These are phyloP conservation scores for Fraxinus albicans DNA, from an alignment of 305 asterid species.

Conservation along the genomic window DNA sequence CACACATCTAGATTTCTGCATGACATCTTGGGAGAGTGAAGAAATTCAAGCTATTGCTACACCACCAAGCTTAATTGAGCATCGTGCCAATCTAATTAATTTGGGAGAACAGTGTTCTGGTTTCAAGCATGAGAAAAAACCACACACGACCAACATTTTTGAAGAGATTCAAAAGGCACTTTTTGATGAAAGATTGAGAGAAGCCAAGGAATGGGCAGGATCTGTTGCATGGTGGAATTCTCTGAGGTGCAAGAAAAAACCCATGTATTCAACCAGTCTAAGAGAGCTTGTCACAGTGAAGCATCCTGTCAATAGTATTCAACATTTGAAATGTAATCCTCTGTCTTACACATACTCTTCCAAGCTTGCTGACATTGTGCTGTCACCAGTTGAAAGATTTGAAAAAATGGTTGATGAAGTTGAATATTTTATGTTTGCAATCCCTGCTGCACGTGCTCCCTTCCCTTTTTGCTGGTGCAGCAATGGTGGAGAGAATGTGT, in stretches of 20 bases:
- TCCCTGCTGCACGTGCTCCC: conserved; percentile 99
- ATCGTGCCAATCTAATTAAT: conserved; percentile 35
- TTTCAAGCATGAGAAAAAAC: conserved; percentile 43
- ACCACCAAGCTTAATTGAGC: conserved; percentile 71
- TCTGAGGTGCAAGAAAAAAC: conserved; percentile 83
- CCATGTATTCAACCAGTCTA: conserved; percentile 71
- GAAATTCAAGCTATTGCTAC: conserved; percentile 87
- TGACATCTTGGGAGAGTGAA: conserved; percentile 93
- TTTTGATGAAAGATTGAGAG: conserved; percentile 63
- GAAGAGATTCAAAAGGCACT: conserved; percentile 76
- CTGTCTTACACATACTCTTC: conserved; percentile 60
- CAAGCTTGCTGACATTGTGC: conserved; percentile 71
- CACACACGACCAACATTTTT: conserved; percentile 59
- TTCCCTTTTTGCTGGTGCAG: conserved; percentile 95
- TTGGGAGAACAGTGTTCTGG: conserved; percentile 43
- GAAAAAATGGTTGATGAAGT: conserved; percentile 68
- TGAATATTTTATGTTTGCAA: conserved; percentile 96
- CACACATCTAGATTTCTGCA: conserved; percentile 79
- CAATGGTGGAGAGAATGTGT: conserved; percentile 65
- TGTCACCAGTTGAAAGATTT: conserved; percentile 92
- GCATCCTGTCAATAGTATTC: conserved; percentile 65
- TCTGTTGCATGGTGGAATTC: conserved; percentile 97
- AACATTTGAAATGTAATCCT: conserved; percentile 51
- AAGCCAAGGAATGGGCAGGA: conserved; percentile 74
- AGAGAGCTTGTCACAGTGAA: conserved; percentile 70